phyloP scores from a whole-genome alignment of 768 basidiomycete species.

The Tylopilus balloui region DNA sequence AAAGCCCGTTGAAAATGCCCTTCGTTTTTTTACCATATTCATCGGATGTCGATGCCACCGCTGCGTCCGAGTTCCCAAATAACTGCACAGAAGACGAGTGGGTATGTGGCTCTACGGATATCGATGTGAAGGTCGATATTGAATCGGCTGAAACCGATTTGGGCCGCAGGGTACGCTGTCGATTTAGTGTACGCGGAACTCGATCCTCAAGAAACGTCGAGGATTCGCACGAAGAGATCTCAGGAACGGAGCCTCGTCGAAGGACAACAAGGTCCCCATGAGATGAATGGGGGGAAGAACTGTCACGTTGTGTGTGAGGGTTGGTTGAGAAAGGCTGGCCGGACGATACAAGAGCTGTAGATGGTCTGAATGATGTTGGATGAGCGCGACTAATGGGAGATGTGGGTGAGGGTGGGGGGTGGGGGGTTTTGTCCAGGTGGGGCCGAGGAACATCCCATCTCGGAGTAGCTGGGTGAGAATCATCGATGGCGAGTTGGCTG shows the following conservation, averaged over 20 bases:
- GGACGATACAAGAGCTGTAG: constrained; percentile 44
- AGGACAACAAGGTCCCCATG: constrained; percentile 10
- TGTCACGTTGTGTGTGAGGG: background rate
- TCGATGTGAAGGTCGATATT: constrained; percentile 33
- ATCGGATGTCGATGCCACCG: constrained; percentile 7
- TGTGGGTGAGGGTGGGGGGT: constrained; percentile 20
- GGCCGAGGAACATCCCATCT: constrained; percentile 17
- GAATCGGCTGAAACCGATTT: constrained; percentile 59
- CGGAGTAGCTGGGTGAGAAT: constrained; percentile 9
- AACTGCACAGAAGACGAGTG: constrained; percentile 7
- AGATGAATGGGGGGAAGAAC: constrained; percentile 1
- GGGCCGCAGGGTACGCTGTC: constrained; percentile 33
- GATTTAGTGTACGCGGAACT: constrained; percentile 16
- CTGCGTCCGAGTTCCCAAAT: constrained; percentile 2
- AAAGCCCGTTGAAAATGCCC: constrained; percentile 39
- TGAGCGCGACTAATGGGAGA: constrained; percentile 14
- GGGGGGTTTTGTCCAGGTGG: background rate
- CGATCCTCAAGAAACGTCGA: constrained; percentile 16
- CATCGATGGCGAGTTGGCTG: constrained; percentile 45
- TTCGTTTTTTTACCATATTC: constrained; percentile 33
- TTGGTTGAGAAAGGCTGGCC: constrained; percentile 14
- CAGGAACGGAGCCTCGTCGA: constrained; percentile 28
- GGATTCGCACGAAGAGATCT: constrained; percentile 14
- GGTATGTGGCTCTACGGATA: constrained; percentile 8
- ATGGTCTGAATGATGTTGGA: constrained; percentile 38